phyloP scores from a whole-genome alignment of 441 rosid genomes.

The Erodium trifolium region DNA sequence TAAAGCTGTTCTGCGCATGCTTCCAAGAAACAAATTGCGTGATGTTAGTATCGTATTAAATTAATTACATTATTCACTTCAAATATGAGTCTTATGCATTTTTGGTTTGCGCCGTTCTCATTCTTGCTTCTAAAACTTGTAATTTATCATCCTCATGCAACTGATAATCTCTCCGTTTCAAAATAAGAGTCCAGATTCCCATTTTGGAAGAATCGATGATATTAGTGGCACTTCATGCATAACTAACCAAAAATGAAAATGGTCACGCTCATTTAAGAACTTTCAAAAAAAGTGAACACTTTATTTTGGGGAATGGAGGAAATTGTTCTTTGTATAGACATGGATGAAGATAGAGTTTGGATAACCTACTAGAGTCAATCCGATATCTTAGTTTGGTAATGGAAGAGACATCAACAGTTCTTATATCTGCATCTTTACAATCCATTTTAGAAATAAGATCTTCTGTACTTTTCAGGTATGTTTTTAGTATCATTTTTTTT shows the following conservation, averaged over 20 bases:
- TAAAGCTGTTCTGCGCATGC: slow-evolving; percentile 95
- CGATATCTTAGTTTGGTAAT: not conserved
- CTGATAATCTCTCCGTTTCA: not conserved
- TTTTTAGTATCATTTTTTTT: not conserved
- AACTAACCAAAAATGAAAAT: not conserved
- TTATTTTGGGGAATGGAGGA: not conserved
- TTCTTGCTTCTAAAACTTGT: not conserved
- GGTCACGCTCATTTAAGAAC: not conserved
- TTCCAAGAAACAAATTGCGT: slow-evolving; percentile 91
- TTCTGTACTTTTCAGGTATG: not conserved
- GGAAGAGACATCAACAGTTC: not conserved
- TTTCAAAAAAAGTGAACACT: not conserved
- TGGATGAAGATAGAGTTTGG: not conserved
- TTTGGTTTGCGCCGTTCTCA: not conserved
- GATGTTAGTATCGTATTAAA: slow-evolving; percentile 45
- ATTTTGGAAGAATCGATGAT: no score
- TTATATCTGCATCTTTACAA: not conserved
- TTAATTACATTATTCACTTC: slow-evolving; percentile 8
- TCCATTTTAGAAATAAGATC: not conserved
- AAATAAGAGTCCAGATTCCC: not conserved
- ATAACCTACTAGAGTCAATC: not conserved
- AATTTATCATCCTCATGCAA: not conserved
- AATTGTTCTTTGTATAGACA: not conserved
- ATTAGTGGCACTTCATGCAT: not conserved
- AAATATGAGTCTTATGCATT: not conserved